These are phyloP conservation scores for Geotrichum cucujoidarum DNA, from an alignment of 1,139 yeast genomes.

Conservation along the genomic window DNA sequence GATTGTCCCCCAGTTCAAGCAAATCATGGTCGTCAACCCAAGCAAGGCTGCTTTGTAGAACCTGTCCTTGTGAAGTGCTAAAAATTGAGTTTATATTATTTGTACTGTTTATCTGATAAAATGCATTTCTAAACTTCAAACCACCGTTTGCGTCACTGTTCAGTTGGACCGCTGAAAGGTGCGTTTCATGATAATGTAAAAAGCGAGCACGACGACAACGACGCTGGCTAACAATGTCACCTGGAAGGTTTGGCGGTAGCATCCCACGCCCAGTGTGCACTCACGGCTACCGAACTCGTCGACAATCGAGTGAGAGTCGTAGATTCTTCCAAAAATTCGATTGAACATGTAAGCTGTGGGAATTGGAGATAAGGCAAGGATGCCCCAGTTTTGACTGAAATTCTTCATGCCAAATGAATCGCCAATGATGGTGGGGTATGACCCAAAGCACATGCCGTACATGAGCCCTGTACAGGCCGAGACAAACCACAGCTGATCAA, in stretches of 20 bases:
- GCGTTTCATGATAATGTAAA: neutral
- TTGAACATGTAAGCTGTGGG: conserved; percentile 38
- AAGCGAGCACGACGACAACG: neutral
- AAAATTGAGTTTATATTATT: too few relatives aligned
- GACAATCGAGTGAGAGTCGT: conserved; percentile 32
- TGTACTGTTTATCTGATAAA: too few relatives aligned
- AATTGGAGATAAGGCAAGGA: conserved; percentile 43
- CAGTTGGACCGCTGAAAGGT: too few relatives aligned
- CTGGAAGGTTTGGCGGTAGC: conserved; percentile 26
- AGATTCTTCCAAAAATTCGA: conserved; percentile 37
- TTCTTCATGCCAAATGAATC: conserved; percentile 69
- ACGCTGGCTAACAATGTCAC: conserved; percentile 25
- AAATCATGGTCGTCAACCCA: too few relatives aligned
- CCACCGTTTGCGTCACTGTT: too few relatives aligned
- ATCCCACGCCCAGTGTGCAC: conserved; percentile 25
- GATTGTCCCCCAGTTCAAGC: neutral
- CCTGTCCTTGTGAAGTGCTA: too few relatives aligned
- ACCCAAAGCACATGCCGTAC: conserved; percentile 75
- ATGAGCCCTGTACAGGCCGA: conserved; percentile 64
- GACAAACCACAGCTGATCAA: conserved; percentile 45
- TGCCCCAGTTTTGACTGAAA: conserved; percentile 80
- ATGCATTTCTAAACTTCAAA: too few relatives aligned
- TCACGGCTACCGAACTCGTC: conserved; percentile 23
- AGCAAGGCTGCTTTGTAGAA: too few relatives aligned
- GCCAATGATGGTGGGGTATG: conserved; percentile 73